Conservation (phyloP, 441 rosid species). For the Pelargonium cotyledonis region DNA sequence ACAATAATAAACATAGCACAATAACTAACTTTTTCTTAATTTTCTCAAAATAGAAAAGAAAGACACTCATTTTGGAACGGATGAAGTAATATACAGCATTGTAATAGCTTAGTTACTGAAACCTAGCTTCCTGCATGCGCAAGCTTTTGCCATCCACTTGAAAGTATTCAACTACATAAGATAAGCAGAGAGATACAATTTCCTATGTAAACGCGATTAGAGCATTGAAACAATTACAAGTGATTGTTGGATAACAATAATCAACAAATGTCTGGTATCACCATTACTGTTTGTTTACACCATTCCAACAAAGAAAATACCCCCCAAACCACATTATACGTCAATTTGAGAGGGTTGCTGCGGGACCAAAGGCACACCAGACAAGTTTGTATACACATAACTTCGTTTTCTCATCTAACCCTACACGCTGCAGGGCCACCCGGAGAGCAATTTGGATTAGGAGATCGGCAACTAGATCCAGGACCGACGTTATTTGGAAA, state of each 20-base stretch:
- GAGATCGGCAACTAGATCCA: constrained; percentile 70
- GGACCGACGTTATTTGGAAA: constrained; percentile 69
- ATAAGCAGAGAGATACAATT: not conserved
- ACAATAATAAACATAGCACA: no score
- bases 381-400: constrained; percentile 35
- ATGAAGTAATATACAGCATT: no score
- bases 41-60: no score
- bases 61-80: no score
- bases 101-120: no score
- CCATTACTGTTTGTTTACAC: constrained; percentile 26
- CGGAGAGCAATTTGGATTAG: constrained; percentile 70
- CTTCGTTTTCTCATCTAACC: constrained; percentile 54
- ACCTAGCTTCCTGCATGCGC: not conserved
- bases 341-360: constrained; percentile 23
- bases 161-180: not conserved
- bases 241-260: constrained; percentile 26
- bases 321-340: constrained; percentile 26
- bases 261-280: constrained; percentile 26
- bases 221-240: constrained; percentile 31
- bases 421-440: constrained; percentile 70
- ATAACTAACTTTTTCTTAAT: no score
- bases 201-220: constrained; percentile 12
- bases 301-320: constrained; percentile 27
- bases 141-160: not conserved
- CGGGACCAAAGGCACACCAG: constrained; percentile 35